phyloP scores from a whole-genome alignment of 192 early-diverging fungal genomes.

The Mortierella claussenii region DNA sequence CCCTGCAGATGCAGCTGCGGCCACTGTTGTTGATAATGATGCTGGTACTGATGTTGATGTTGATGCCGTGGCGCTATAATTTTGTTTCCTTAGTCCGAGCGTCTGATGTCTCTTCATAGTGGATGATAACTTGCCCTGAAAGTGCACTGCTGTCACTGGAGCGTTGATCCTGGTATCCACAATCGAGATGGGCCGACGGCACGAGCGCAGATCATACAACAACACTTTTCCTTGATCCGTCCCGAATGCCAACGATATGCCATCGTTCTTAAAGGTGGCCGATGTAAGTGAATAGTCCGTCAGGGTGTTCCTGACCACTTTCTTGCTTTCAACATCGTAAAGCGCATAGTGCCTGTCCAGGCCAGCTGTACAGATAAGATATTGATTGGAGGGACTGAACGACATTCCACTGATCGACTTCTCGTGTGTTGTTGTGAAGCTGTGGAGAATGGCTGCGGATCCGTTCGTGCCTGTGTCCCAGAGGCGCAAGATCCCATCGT shows the following conservation, averaged over 20 bases:
- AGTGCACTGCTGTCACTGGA: constrained; percentile 26
- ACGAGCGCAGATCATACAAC: constrained; percentile 55
- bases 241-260: constrained; percentile 55
- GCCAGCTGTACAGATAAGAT: constrained; percentile 54
- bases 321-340: constrained; percentile 57
- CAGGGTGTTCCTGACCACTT: constrained; percentile 45
- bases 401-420: constrained; percentile 53
- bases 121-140: constrained; percentile 25
- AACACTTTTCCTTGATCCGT: constrained; percentile 54
- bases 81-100: constrained; percentile 30
- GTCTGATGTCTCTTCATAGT: constrained; percentile 26
- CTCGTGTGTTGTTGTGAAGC: constrained; percentile 44
- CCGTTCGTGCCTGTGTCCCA: constrained; percentile 50
- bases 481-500: constrained; percentile 54
- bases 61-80: background rate
- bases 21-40: no score
- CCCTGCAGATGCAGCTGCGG: no score
- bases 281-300: constrained; percentile 52
- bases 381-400: constrained; percentile 56
- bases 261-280: constrained; percentile 54
- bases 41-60: constrained; percentile 1
- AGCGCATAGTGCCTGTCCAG: constrained; percentile 52
- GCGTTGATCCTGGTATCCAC: constrained; percentile 41
- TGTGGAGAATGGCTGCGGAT: constrained; percentile 47
- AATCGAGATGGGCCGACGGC: constrained; percentile 42